phyloP scores from a whole-genome alignment of 495 filamentous ascomycete species.

The Talaromyces ruber region DNA sequence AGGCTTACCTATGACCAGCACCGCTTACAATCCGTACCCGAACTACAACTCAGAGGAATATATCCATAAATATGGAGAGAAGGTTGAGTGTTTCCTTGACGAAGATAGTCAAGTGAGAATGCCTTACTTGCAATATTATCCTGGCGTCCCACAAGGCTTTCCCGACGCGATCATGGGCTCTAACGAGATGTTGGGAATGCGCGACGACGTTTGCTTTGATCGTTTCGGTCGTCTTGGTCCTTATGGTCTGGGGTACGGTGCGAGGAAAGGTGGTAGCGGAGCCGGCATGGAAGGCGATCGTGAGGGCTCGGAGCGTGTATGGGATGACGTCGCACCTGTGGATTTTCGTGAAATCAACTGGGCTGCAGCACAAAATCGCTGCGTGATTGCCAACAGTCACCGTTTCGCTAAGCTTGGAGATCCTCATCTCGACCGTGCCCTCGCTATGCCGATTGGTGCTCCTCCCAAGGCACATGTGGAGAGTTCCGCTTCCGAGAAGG shows the following conservation, averaged over 20 bases:
- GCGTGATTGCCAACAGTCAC: conserved; percentile 57
- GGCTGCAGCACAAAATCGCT: conserved; percentile 65
- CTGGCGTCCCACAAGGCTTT: conserved; percentile 69
- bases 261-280: conserved; percentile 68
- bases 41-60: conserved; percentile 55
- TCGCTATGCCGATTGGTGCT: conserved; percentile 34
- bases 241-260: conserved; percentile 81
- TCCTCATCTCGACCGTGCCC: conserved; percentile 33
- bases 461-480: conserved; percentile 2
- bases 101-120: conserved; percentile 49
- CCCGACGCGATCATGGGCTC: conserved; percentile 77
- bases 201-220: conserved; percentile 89
- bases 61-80: conserved; percentile 47
- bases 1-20: conserved; percentile 38
- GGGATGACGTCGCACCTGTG: conserved; percentile 58
- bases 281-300: conserved; percentile 72
- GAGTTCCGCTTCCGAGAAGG: conserved; percentile 6
- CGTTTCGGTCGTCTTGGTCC: conserved; percentile 80
- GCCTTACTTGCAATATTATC: conserved; percentile 59
- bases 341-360: conserved; percentile 69
- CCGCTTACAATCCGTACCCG: conserved; percentile 59
- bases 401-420: conserved; percentile 51
- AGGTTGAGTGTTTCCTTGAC: conserved; percentile 72
- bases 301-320: conserved; percentile 65
- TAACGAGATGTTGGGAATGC: conserved; percentile 68